Evolutionary conservation across 2,329 filamentous ascomycete genomes (phyloP).

Genomic region (Ascochyta viciae-villosae): DNA sequence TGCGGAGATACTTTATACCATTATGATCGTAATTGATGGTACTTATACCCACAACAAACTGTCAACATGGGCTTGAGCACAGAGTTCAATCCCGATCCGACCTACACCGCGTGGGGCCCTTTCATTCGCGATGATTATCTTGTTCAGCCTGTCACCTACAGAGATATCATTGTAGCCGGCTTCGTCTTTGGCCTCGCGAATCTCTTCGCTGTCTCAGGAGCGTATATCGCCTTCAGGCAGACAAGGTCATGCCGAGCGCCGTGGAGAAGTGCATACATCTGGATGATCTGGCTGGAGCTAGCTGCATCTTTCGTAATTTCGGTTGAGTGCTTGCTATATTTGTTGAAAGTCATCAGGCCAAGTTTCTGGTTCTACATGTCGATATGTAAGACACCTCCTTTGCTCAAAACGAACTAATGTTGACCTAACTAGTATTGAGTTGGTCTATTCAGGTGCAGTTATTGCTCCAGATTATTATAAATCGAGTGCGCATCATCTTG

Average conservation of each 20-base stretch:
- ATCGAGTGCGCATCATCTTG: conserved; percentile 37
- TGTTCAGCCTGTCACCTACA: conserved; percentile 24
- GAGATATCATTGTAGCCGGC: conserved; percentile 29
- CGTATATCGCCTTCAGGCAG: conserved; percentile 40
- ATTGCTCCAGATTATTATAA: conserved; percentile 42
- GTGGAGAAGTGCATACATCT: conserved; percentile 50
- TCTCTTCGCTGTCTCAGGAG: conserved; percentile 29
- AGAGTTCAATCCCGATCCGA: conserved; percentile 24
- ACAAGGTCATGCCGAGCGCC: conserved; percentile 31
- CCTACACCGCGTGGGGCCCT: conserved; percentile 34
- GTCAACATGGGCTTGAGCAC: conserved; percentile 18
- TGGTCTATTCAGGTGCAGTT: conserved; percentile 41
- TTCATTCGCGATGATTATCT: conserved; percentile 32
- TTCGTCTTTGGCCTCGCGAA: conserved; percentile 29
- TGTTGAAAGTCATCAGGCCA: conserved; percentile 38
- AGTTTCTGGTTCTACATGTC: conserved; percentile 45
- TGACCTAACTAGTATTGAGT: conserved; percentile 24
- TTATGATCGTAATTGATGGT: background rate
- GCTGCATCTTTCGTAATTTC: conserved; percentile 52
- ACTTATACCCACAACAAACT: background rate
- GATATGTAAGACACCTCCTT: conserved; percentile 25
- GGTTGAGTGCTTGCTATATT: conserved; percentile 46
- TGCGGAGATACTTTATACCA: no score
- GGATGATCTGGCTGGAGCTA: conserved; percentile 58
- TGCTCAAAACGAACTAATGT: background rate